phyloP scores from a whole-genome alignment of 352 stramenopile species.

The Pythium aphanidermatum region DNA sequence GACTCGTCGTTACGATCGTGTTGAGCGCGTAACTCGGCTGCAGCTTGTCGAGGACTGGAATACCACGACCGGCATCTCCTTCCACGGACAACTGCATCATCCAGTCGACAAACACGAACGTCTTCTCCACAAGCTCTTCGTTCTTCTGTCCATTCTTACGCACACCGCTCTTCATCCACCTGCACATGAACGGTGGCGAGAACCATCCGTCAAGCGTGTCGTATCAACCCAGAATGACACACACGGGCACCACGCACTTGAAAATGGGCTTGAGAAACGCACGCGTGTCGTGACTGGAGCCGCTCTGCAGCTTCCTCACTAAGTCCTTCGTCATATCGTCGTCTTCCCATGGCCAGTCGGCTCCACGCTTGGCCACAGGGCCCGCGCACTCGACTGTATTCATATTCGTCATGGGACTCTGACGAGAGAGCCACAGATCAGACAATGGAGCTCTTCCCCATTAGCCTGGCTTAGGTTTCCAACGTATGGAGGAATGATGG shows the following conservation, averaged over 20 bases:
- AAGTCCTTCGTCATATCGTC: constrained; percentile 32
- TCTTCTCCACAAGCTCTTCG: constrained; percentile 40
- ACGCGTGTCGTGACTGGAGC: constrained; percentile 41
- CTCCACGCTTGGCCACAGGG: constrained; percentile 2
- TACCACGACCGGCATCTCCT: constrained; percentile 38
- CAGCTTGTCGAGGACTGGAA: constrained; percentile 31
- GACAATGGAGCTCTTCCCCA: no score
- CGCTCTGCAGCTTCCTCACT: constrained; percentile 26
- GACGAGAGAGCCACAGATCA: no score
- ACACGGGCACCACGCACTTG: constrained; percentile 20
- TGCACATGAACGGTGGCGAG: neutral
- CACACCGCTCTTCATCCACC: constrained; percentile 59
- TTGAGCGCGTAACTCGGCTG: constrained; percentile 75
- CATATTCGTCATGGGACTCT: neutral
- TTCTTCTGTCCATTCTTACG: constrained; percentile 59
- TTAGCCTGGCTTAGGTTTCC: no score
- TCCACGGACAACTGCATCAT: constrained; percentile 40
- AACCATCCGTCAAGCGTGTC: neutral
- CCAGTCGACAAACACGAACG: constrained; percentile 70
- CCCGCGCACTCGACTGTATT: neutral
- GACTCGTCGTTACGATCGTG: constrained; percentile 70
- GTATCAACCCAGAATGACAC: neutral
- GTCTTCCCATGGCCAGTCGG: constrained; percentile 26
- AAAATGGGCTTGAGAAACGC: constrained; percentile 65
- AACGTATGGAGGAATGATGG: no score